Evolutionary conservation across 441 rosid genomes (phyloP).

Genomic region (Biscutella auriculata): DNA sequence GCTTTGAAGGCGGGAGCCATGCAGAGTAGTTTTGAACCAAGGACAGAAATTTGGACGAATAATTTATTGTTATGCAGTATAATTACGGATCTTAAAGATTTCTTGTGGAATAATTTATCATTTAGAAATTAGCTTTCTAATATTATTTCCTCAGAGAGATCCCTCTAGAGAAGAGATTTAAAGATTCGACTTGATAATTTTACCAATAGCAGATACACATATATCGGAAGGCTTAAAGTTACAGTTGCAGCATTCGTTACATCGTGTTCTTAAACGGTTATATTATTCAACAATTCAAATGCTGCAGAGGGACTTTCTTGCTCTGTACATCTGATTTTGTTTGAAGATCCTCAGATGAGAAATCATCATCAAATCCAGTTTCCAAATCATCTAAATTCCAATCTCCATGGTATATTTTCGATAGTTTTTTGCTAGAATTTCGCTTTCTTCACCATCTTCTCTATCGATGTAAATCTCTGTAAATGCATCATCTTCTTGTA

Average conservation of each 20-base stretch:
- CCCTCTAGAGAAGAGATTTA: background rate
- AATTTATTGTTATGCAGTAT: slow-evolving; percentile 3
- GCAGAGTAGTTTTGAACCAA: background rate
- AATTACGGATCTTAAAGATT: background rate
- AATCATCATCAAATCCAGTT: slow-evolving; percentile 20
- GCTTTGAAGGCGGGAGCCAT: background rate
- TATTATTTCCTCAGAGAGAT: background rate
- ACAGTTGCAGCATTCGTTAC: background rate
- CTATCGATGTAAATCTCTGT: slow-evolving; percentile 29
- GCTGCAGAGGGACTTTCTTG: background rate
- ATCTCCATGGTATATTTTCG: slow-evolving; percentile 19
- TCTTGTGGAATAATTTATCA: too few species aligned
- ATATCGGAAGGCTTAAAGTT: too few species aligned
- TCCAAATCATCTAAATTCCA: slow-evolving; percentile 18
- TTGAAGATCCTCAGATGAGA: background rate
- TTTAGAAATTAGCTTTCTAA: too few species aligned
- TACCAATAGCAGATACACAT: too few species aligned
- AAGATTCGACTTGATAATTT: background rate
- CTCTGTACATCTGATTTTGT: slow-evolving; percentile 1
- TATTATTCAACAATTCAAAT: too few species aligned
- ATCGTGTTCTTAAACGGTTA: too few species aligned
- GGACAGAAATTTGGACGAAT: background rate
- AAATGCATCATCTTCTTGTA: slow-evolving; percentile 32
- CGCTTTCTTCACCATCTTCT: slow-evolving; percentile 23
- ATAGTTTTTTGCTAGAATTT: slow-evolving; percentile 15